Evolutionary conservation across 345 rosid species (phyloP).

Genomic region (Syzygium aqueum): DNA sequence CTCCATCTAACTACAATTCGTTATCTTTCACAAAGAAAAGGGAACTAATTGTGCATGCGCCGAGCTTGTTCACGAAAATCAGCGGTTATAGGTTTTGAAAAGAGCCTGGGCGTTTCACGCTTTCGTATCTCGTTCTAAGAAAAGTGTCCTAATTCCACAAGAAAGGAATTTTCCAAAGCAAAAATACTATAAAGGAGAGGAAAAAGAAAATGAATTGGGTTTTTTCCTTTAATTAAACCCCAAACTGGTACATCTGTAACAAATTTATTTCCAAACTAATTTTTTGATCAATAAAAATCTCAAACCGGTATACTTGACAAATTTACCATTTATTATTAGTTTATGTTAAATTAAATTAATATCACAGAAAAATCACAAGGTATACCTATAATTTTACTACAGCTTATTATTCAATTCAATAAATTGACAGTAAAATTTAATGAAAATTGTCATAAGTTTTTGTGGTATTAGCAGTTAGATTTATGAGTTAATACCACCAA

Average conservation of each 20-base stretch:
- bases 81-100: background rate
- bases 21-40: background rate
- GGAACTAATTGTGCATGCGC: background rate
- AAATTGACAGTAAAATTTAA: too few relatives aligned
- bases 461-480: too few relatives aligned
- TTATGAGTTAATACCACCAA: too few relatives aligned
- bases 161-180: background rate
- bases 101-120: background rate
- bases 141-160: background rate
- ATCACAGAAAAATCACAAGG: too few relatives aligned
- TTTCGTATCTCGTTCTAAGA: background rate
- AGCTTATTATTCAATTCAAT: too few relatives aligned
- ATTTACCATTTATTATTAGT: too few relatives aligned
- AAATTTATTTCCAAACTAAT: background rate
- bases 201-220: background rate
- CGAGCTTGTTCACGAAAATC: background rate
- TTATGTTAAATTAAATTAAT: too few relatives aligned
- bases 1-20: background rate
- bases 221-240: background rate
- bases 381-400: too few relatives aligned
- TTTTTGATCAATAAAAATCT: background rate
- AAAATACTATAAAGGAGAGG: background rate
- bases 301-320: rapidly evolving
- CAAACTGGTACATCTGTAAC: too few relatives aligned
- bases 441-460: too few relatives aligned